Conservation (phyloP, 148 eudicot species). For the Heliosperma pusillum region DNA sequence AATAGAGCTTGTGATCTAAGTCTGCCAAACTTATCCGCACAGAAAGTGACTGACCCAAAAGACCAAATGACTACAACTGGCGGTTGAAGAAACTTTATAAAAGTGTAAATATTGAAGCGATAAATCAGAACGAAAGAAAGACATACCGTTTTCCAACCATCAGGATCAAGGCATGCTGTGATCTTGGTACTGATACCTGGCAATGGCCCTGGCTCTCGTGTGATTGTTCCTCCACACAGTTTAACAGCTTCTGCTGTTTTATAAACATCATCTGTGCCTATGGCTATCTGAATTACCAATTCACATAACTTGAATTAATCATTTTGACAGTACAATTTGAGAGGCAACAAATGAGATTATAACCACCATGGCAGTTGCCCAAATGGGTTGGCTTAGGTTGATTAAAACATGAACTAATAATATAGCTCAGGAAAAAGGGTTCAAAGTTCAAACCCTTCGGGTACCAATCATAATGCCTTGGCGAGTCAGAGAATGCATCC, state of each 20-base stretch:
- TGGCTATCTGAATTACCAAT: slow-evolving; percentile 36
- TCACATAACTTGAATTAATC: not conserved
- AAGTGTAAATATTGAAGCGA: not conserved
- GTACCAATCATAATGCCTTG: too few species aligned
- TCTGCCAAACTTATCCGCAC: too few species aligned
- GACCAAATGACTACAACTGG: too few species aligned
- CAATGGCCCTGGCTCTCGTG: slow-evolving; percentile 45
- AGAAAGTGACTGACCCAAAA: too few species aligned
- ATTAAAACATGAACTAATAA: too few species aligned
- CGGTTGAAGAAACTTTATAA: not conserved
- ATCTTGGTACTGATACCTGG: slow-evolving; percentile 48
- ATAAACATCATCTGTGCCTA: slow-evolving; percentile 49
- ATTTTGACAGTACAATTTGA: not conserved
- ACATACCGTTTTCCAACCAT: slow-evolving; percentile 51
- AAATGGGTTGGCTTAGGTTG: too few species aligned
- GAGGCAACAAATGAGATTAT: not conserved
- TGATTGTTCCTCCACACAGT: slow-evolving; percentile 40
- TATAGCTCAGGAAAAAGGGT: too few species aligned
- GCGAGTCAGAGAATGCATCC: too few species aligned
- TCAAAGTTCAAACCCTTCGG: not conserved
- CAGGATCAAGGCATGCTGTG: slow-evolving; percentile 50
- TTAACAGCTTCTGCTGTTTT: slow-evolving; percentile 49
- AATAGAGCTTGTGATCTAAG: too few species aligned
- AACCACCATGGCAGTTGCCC: not conserved
- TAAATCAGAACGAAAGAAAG: not conserved